These are phyloP conservation scores for Termitomyces sp. DNA, from an alignment of 768 basidiomycete species.

Conservation along the genomic window DNA sequence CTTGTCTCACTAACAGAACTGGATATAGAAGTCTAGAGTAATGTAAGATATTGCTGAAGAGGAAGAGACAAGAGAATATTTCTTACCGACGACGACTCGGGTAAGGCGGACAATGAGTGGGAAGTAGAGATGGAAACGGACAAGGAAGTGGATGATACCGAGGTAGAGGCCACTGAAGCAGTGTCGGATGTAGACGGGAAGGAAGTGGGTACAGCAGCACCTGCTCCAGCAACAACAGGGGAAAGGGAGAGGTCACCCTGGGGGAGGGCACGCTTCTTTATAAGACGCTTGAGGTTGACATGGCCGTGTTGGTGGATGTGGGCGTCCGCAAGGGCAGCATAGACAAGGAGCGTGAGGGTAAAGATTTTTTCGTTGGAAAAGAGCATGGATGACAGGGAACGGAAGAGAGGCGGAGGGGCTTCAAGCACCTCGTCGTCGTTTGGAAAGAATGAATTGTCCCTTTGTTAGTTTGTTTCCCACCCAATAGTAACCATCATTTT, in stretches of 20 bases:
- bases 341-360: constrained; percentile 63
- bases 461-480: background rate
- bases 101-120: constrained; percentile 2
- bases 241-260: constrained; percentile 13
- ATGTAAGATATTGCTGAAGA: background rate
- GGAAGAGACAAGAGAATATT: background rate
- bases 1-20: constrained; percentile 3
- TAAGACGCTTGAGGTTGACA: constrained; percentile 54
- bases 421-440: constrained; percentile 14
- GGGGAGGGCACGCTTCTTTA: constrained; percentile 58
- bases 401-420: constrained; percentile 5
- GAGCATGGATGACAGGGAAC: constrained; percentile 44
- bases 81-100: constrained; percentile 8
- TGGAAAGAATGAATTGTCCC: constrained; percentile 10
- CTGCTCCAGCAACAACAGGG: constrained; percentile 29
- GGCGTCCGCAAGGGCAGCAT: constrained; percentile 45
- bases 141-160: constrained; percentile 5
- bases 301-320: constrained; percentile 50
- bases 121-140: constrained; percentile 5
- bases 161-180: constrained; percentile 5
- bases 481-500: constrained; percentile 9
- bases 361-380: constrained; percentile 38
- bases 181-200: constrained; percentile 13
- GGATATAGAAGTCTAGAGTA: constrained; percentile 5
- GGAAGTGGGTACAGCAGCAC: constrained; percentile 21